Conservation (phyloP, 2,329 filamentous ascomycete species). For the Rhynchosporium agropyri region DNA sequence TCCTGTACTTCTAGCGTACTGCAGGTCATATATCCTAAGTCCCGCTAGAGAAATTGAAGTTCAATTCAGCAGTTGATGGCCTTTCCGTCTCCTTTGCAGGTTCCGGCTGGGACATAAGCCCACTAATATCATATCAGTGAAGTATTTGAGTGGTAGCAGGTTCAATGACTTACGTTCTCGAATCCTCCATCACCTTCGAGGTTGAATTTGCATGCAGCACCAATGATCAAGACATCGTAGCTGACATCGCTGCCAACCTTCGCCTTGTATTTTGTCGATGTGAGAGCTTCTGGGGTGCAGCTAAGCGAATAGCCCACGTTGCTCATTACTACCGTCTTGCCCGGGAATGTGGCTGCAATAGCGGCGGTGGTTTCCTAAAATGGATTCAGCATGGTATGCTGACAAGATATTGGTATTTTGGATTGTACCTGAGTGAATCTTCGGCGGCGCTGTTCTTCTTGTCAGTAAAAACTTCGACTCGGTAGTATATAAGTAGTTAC, state of each 20-base stretch:
- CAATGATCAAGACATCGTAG: slow-evolving; percentile 28
- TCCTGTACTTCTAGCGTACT: slow-evolving; percentile 14
- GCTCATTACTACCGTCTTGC: slow-evolving; percentile 26
- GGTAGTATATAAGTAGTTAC: slow-evolving; percentile 7
- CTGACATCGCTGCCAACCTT: slow-evolving; percentile 29
- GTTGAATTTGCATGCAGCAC: slow-evolving; percentile 22
- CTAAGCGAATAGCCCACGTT: slow-evolving; percentile 26
- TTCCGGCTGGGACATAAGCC: slow-evolving; percentile 17
- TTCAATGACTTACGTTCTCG: neutral
- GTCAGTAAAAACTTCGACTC: neutral
- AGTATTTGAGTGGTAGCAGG: neutral
- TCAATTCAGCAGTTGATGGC: slow-evolving; percentile 21
- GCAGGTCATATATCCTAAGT: slow-evolving; percentile 4
- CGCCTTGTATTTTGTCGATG: slow-evolving; percentile 28
- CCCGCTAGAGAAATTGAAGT: slow-evolving; percentile 1
- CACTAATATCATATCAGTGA: slow-evolving; percentile 16
- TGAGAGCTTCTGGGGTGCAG: slow-evolving; percentile 17
- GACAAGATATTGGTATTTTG: no score
- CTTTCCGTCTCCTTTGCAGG: slow-evolving; percentile 14
- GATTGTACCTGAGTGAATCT: slow-evolving; percentile 24
- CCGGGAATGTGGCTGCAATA: slow-evolving; percentile 22
- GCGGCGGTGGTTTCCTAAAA: slow-evolving; percentile 18
- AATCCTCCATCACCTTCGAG: slow-evolving; percentile 20
- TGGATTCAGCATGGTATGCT: no score
- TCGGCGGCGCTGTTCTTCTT: slow-evolving; percentile 21